phyloP scores from a whole-genome alignment of 768 basidiomycete genomes.

The Filobasidium floriforme region DNA sequence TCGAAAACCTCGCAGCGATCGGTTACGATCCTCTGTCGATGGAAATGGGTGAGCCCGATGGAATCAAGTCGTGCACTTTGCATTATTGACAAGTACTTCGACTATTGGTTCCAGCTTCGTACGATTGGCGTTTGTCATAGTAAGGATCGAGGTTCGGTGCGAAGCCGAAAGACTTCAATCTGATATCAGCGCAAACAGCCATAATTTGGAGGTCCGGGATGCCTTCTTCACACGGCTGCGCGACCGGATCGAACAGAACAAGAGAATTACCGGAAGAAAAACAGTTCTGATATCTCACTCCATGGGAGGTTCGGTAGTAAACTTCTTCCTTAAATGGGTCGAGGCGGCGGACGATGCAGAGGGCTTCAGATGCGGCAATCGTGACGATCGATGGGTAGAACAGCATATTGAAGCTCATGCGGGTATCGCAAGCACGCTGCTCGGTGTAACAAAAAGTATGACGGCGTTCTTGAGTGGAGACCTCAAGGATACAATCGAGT shows the following conservation, averaged over 20 bases:
- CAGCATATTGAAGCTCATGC: slow-evolving; percentile 78
- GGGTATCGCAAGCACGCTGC: slow-evolving; percentile 75
- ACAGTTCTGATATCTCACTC: slow-evolving; percentile 60
- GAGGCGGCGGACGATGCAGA: slow-evolving; percentile 71
- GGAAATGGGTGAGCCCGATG: slow-evolving; percentile 33
- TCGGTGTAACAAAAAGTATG: slow-evolving; percentile 83
- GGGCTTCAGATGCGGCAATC: slow-evolving; percentile 33
- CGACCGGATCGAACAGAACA: slow-evolving; percentile 68
- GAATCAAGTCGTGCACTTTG: neutral
- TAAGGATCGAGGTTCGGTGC: neutral
- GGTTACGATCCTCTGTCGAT: slow-evolving; percentile 64
- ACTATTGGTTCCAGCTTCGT: slow-evolving; percentile 41
- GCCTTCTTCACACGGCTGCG: slow-evolving; percentile 54
- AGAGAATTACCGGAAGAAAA: slow-evolving; percentile 64
- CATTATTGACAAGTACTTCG: neutral
- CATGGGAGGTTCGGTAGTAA: slow-evolving; percentile 44
- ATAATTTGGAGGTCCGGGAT: slow-evolving; percentile 70
- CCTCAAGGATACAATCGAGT: slow-evolving; percentile 70
- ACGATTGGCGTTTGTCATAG: slow-evolving; percentile 76
- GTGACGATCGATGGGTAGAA: slow-evolving; percentile 90
- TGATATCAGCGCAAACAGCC: slow-evolving; percentile 31
- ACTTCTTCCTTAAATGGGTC: slow-evolving; percentile 72
- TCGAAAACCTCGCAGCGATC: slow-evolving; percentile 87
- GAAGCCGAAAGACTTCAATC: too few relatives aligned
- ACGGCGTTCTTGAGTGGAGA: slow-evolving; percentile 89